phyloP scores from a whole-genome alignment of 1,284 basidiomycete species.

The Trametes hirsuta region DNA sequence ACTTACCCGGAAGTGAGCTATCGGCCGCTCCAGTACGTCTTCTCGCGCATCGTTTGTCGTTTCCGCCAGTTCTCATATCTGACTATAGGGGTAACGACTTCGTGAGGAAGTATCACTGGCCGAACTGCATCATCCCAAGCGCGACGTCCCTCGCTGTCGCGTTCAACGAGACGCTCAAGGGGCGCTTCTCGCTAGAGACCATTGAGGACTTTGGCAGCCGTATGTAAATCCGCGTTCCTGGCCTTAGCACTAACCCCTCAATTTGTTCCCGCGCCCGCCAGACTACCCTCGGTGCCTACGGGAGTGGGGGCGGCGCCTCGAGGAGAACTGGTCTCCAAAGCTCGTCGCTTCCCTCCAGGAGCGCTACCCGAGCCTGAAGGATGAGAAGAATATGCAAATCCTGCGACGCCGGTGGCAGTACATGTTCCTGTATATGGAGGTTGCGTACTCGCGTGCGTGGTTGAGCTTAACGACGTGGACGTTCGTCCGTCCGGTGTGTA shows the following conservation, averaged over 20 bases:
- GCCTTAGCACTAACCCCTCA: neutral
- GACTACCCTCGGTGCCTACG: constrained; percentile 85
- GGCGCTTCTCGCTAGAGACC: constrained; percentile 61
- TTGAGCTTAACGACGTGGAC: constrained; percentile 29
- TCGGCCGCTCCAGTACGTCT: constrained; percentile 54
- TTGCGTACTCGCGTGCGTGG: constrained; percentile 33
- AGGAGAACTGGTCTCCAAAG: constrained; percentile 27
- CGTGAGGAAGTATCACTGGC: constrained; percentile 5
- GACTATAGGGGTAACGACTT: neutral
- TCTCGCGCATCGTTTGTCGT: constrained; percentile 20
- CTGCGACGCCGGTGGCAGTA: constrained; percentile 36
- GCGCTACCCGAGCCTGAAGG: constrained; percentile 20
- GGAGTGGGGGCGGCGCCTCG: constrained; percentile 62
- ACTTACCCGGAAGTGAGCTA: constrained; percentile 80
- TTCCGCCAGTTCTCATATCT: too few species aligned
- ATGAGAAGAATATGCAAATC: constrained; percentile 24
- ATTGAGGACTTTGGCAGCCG: constrained; percentile 82
- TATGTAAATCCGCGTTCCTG: constrained; percentile 34
- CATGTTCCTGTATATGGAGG: constrained; percentile 34
- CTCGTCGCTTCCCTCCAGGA: constrained; percentile 20
- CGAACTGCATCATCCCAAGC: neutral
- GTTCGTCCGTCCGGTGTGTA: constrained; percentile 28
- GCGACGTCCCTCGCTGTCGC: neutral
- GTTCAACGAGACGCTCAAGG: constrained; percentile 47
- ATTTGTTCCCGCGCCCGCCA: constrained; percentile 24